Evolutionary conservation across 23 red algal genomes (phyloP).

Genomic region (Porphyridium purpureum): DNA sequence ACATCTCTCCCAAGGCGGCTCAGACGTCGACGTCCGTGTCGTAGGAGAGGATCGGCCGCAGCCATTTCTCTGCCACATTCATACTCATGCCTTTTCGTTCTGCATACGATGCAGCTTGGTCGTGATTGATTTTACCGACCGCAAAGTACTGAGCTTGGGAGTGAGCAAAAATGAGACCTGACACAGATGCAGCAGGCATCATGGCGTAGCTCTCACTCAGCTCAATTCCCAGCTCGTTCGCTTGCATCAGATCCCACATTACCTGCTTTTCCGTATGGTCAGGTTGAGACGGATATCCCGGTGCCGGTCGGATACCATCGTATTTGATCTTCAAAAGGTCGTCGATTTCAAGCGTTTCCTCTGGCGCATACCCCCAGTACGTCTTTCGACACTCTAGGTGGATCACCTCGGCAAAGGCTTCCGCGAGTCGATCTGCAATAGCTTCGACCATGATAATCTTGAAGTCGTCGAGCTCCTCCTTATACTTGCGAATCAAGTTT

Average conservation of each 20-base stretch:
- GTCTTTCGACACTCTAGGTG: constrained; percentile 51
- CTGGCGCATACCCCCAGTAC: constrained; percentile 47
- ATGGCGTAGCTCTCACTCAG: constrained; percentile 50
- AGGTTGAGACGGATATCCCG: constrained; percentile 28
- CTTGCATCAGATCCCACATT: constrained; percentile 40
- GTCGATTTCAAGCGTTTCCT: constrained; percentile 31
- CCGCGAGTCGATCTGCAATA: constrained; percentile 54
- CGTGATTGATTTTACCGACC: constrained; percentile 47
- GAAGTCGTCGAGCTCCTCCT: constrained; percentile 46
- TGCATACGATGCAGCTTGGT: constrained; percentile 40
- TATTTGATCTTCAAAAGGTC: constrained; percentile 78
- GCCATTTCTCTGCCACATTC: constrained; percentile 43
- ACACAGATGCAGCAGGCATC: constrained; percentile 58
- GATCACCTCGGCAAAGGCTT: constrained; percentile 57
- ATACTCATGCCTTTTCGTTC: constrained; percentile 28
- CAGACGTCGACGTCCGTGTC: constrained; percentile 72
- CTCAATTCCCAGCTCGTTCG: constrained; percentile 22
- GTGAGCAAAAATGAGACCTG: constrained; percentile 58
- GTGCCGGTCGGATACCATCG: constrained; percentile 50
- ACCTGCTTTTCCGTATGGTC: constrained; percentile 44
- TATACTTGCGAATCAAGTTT: constrained; percentile 37
- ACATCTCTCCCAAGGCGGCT: too few relatives aligned
- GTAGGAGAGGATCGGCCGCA: constrained; percentile 46
- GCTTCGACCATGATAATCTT: constrained; percentile 64
- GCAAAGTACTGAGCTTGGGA: constrained; percentile 50